A percentile compares a stretch with the other conserved stretches of the same genome.
Evolutionary conservation across 2,329 filamentous ascomycete species (phyloP).

Genomic region (Paecilomyces sp.): DNA sequence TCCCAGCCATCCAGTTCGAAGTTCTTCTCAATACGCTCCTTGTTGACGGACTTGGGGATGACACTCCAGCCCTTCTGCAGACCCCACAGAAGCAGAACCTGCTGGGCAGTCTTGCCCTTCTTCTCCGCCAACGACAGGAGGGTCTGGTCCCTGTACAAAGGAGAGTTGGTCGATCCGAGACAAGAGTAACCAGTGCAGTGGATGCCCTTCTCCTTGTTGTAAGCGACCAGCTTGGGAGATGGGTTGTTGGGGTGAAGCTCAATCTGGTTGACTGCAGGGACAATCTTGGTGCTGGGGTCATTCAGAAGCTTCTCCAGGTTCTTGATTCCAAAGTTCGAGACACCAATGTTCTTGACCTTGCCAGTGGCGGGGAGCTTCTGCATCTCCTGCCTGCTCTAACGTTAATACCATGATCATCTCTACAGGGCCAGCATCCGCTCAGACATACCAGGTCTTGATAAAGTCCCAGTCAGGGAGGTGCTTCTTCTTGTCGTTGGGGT

Average conservation of each 20-base stretch:
- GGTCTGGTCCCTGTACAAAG: constrained; percentile 47
- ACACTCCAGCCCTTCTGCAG: constrained; percentile 74
- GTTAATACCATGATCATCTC: constrained; percentile 62
- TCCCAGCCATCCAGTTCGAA: constrained; percentile 69
- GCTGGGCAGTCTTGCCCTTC: constrained; percentile 48
- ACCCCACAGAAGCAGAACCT: constrained; percentile 62
- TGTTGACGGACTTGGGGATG: constrained; percentile 76
- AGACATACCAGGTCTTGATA: constrained; percentile 60
- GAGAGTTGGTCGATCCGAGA: constrained; percentile 48
- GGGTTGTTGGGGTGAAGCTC: constrained; percentile 61
- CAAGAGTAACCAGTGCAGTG: constrained; percentile 51
- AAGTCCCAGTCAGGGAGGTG: constrained; percentile 73
- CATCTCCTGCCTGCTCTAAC: constrained; percentile 50
- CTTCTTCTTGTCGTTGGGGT: constrained; percentile 47
- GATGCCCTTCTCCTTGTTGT: constrained; percentile 47
- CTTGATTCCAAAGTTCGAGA: constrained; percentile 77
- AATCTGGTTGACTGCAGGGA: constrained; percentile 48
- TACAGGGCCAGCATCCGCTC: constrained; percentile 50
- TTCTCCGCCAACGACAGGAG: constrained; percentile 49
- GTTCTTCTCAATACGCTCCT: constrained; percentile 67
- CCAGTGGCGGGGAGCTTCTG: constrained; percentile 40
- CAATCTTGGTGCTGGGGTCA: constrained; percentile 50
- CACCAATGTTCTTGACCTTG: constrained; percentile 73
- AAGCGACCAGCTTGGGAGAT: constrained; percentile 51
- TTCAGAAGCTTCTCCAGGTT: constrained; percentile 72